Base-by-base conservation (phyloP, 1,139 yeast species). In the Saccharomyces hybrid region DNA sequence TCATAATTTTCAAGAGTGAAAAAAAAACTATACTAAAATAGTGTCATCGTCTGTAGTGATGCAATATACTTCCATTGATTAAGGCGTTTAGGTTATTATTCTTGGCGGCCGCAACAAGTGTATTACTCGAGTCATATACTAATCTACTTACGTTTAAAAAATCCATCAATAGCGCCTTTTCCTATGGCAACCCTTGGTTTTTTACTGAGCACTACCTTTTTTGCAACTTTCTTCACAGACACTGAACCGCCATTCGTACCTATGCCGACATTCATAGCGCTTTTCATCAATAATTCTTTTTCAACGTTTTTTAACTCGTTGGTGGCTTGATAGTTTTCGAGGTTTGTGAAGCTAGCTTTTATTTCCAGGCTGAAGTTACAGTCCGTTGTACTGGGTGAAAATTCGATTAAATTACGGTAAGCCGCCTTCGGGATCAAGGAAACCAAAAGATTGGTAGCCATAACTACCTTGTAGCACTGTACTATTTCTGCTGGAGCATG, bases 161-260 rank as follows among this genome's bases (percentile, higher is more conserved):
- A 83, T 50, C 81, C 78, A 64, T 83, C 88, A 34, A 83, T 71
- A 1, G 86, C 85, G 2, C 88, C 88, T 60, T 74, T 79, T 0
- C 85, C 85, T 11, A 73, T 75, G 0, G 80, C 80, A 0, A 81
- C 82, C 57, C 76, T 79, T 41, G 70, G 68, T 55, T 64, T 57
- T 27, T 53, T 26, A 9, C 55, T 46, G 4, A 49, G 53, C 46
- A 61, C 38, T 50, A 56, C 59, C 51, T 20, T 20, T 20, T 20
- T 20, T 2, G 3, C 23, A 20, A 20, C 38, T 16, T 53, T 47
- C 42, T 46, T 53, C n/a, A 44, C 25, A 6, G 42, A 14, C 42
- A 38, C 20, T 1, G 42, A 16, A 38, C 42, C 11, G 46, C 56
- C 38, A 51, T 60, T 44, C n/a, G 50, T 48, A 3, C 41, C 49